Evolutionary conservation across 768 basidiomycete species (phyloP), one percentile per base, ranked within the genome.

Genomic region (Suillus weaverae): DNA sequence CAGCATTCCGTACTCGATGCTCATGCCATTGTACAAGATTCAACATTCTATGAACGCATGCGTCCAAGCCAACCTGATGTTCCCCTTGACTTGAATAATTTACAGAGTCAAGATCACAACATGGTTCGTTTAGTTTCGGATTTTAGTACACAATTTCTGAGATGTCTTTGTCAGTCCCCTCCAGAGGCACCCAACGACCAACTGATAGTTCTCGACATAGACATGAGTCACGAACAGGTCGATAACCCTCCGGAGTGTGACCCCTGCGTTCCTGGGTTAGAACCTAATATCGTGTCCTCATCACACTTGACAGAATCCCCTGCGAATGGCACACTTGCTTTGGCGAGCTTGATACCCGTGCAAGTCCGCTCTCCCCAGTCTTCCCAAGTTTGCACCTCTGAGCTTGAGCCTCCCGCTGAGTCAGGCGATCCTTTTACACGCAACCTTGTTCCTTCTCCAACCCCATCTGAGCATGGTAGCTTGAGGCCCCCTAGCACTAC

Each of bases 401-500:
- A 59, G 30, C 10, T 41, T 11, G 16, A 30, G 18, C 26, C 26
- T 18, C 56, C 10, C 38, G 3, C 38, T 11, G 56, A 41, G 26
- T 32, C 18, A 20, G 39, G 18, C 22, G n/a, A 59, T 20, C 10
- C 18, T 41, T 59, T 20, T 11, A 32, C 7, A 32, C 36, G 18
- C 6, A 30, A 59, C 57, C 39, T 59, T 8, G 30, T 13, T 4
- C 73, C 76, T 22, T 76, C 70, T 0, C 70, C 70, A 4, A 68
- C 74, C 2, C 72, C 76, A 1, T 74, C 74, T 0, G 74, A 77
- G 43, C 74, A 69, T 20, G 74, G 70, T 10, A 76, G 74, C 57
- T 6, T 30, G 5, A 18, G 18, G 10, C 18, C 26, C 3, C 16
- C 30, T 41, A 59, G 57, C 11, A 41, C 32, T 7, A 20, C 38